phyloP scores from a whole-genome alignment of 805 yeast genomes.

The Barnettozyma salicaria region DNA sequence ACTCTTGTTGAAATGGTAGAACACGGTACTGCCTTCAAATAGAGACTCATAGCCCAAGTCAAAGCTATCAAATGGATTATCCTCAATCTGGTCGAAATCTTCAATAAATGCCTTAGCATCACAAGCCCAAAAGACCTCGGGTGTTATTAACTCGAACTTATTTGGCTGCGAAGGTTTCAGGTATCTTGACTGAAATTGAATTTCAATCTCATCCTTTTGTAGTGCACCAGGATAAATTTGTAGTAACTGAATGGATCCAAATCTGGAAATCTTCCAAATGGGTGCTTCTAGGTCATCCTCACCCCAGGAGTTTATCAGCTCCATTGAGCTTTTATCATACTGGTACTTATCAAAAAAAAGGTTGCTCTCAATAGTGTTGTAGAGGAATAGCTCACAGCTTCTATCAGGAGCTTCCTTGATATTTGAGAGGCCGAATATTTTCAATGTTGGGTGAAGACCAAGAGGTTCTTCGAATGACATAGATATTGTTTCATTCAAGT shows the following conservation, averaged over 20 bases:
- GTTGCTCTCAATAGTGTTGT: conserved; percentile 38
- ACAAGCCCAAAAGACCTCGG: conserved; percentile 48
- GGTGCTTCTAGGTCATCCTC: conserved; percentile 55
- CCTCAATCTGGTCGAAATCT: conserved; percentile 20
- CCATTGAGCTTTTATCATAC: conserved; percentile 29
- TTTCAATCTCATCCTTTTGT: conserved; percentile 24
- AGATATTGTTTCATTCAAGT: conserved; percentile 6
- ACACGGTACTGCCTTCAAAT: conserved; percentile 41
- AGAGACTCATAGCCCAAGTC: conserved; percentile 39
- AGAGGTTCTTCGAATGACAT: conserved; percentile 24
- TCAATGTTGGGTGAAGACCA: conserved; percentile 35
- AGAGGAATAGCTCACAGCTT: conserved; percentile 39
- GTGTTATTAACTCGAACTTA: conserved; percentile 28
- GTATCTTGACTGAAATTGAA: conserved; percentile 50
- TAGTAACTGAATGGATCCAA: conserved; percentile 44
- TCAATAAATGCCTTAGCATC: conserved; percentile 27
- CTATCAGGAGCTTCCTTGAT: conserved; percentile 10
- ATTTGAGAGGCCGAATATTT: conserved; percentile 12
- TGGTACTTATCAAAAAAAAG: conserved; percentile 54
- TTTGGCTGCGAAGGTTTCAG: conserved; percentile 31
- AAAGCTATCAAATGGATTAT: conserved; percentile 35
- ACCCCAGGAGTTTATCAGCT: conserved; percentile 43
- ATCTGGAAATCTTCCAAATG: conserved; percentile 36
- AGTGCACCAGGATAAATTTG: conserved; percentile 21
- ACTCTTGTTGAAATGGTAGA: conserved; percentile 29